Evolutionary conservation across 768 basidiomycete species (phyloP).

Genomic region (Rhodocollybia butyracea): DNA sequence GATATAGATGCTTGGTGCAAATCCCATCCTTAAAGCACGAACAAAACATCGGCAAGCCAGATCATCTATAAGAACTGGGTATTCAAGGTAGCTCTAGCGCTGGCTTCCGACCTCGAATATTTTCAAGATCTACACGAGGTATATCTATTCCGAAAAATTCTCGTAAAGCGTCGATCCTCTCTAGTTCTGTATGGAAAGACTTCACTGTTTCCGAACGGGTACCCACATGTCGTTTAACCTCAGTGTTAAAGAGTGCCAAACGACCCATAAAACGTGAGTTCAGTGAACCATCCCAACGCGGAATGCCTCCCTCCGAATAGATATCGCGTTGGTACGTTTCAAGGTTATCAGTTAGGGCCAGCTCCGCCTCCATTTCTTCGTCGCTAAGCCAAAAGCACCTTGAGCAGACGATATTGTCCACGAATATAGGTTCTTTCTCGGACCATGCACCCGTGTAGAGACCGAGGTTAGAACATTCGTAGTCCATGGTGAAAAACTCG

Average conservation of each 20-base stretch:
- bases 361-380: constrained; percentile 12
- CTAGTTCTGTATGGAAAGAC: constrained; percentile 22
- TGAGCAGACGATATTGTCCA: constrained; percentile 21
- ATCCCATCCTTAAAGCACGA: too few relatives aligned
- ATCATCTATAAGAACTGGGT: too few relatives aligned
- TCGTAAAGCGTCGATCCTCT: constrained; percentile 25
- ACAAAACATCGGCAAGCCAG: too few relatives aligned
- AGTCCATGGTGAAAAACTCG: constrained; percentile 20
- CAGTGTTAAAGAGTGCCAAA: constrained; percentile 20
- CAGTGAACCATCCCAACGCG: not conserved
- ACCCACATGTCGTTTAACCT: constrained; percentile 24
- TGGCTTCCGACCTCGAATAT: constrained; percentile 21
- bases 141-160: constrained; percentile 25
- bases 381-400: constrained; percentile 20
- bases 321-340: not conserved
- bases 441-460: constrained; percentile 2
- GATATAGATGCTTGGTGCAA: too few relatives aligned
- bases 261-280: constrained; percentile 8
- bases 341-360: not conserved
- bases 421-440: constrained; percentile 15
- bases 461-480: constrained; percentile 1
- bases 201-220: constrained; percentile 17
- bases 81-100: constrained; percentile 1
- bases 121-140: constrained; percentile 15
- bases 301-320: not conserved